phyloP scores from a whole-genome alignment of 371 early-diverging fungal genomes.

The Syncephalastrum contaminatum region DNA sequence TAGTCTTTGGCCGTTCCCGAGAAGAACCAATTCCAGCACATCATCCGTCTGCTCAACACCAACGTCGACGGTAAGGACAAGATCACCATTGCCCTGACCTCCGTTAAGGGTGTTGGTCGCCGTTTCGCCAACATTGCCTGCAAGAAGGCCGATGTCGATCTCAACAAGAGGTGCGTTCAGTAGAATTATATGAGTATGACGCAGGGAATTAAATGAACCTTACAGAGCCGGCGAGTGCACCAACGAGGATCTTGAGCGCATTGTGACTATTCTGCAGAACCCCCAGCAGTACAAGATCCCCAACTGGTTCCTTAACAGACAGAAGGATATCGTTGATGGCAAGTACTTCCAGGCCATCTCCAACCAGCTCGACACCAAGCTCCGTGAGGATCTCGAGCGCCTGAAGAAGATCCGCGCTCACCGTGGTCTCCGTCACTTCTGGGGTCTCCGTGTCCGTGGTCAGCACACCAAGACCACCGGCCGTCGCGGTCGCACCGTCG shows the following conservation, averaged over 20 bases:
- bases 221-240: slow-evolving; percentile 95
- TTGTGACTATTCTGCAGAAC: slow-evolving; percentile 89
- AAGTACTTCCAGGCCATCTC: slow-evolving; percentile 92
- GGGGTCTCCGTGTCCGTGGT: slow-evolving; percentile 95
- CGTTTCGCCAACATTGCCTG: slow-evolving; percentile 97
- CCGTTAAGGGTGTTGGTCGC: slow-evolving; percentile 98
- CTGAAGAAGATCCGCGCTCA: slow-evolving; percentile 96
- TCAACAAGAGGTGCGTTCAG: slow-evolving; percentile 85
- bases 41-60: slow-evolving; percentile 99
- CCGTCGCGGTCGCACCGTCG: slow-evolving; percentile 95
- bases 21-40: slow-evolving; percentile 95
- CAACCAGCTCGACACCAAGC: slow-evolving; percentile 92
- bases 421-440: slow-evolving; percentile 95
- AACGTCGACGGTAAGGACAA: slow-evolving; percentile 98
- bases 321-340: slow-evolving; percentile 96
- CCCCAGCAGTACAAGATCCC: slow-evolving; percentile 97
- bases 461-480: slow-evolving; percentile 99
- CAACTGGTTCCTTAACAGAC: slow-evolving; percentile 98
- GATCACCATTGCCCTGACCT: slow-evolving; percentile 95
- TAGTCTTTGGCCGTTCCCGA: slow-evolving; percentile 90
- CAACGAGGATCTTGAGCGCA: slow-evolving; percentile 89
- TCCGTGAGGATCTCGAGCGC: slow-evolving; percentile 96
- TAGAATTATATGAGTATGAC: not conserved
- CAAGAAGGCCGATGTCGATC: slow-evolving; percentile 98
- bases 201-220: no score